Base-by-base conservation (phyloP, 495 filamentous ascomycete species). In the Annulohypoxylon stygium region DNA sequence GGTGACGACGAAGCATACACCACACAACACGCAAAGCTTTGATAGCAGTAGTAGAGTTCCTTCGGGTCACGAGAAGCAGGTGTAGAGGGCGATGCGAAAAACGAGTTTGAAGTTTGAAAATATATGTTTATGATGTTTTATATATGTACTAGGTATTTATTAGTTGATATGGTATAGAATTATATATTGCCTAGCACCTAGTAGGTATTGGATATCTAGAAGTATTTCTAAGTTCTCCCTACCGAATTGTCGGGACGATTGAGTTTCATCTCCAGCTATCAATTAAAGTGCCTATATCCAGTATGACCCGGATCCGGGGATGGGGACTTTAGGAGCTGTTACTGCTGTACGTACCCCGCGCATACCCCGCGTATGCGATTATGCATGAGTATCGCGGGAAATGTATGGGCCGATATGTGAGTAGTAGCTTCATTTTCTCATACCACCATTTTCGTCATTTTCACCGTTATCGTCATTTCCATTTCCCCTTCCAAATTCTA, bases 31-130 rank as follows among this genome's bases (percentile, higher is more conserved):
- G 12, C 50, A 64, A 7, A 67, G 72, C 30, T 18, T 67, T 23
- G 64, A 71, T 51, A 68, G 48, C 16, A 59, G 65, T n/a, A 60
- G 65, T 20, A 60, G 58, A 20, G 41, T 55, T 43, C 10, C 14
- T 1, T 45, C 62, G 11, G 50, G 50, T 14, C 67, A 51, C 37
- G 72, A 67, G 37, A 75, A 75, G 11, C 37, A 67, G 55, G 57
- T 66, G 8, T 70, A 62, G 16, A 43, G 14, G 16, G 43, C 6
- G 30, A 47, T 45, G 43, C 5, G 43, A 47, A 47, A 0, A 18
- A 18, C 14, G 2, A n/a, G 23, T 26, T 57, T 2, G 23, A 23
- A 23, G 20, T 23, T 23, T 23, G 20, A 23, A 23, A 23, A 43
- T 55, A 20, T 0, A 45, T 3, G 41, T 45, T 30, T 4, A 30